These are phyloP conservation scores for Plasmodium gonderi DNA, from an alignment of 169 alveolate genomes.

Conservation along the genomic window DNA sequence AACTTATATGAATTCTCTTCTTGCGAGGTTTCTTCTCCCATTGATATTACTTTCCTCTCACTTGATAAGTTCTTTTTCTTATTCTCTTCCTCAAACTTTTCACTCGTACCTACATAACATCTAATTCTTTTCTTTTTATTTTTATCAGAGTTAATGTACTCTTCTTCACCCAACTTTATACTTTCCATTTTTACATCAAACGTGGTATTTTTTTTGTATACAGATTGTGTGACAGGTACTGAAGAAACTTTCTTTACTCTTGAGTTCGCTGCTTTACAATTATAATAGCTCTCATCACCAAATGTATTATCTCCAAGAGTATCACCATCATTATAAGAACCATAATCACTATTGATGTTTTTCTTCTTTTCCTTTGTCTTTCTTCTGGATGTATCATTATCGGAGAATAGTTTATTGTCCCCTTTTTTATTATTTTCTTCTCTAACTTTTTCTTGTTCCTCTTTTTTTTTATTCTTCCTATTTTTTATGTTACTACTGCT, in stretches of 20 bases:
- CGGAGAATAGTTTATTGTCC: neutral
- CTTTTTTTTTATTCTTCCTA: slow-evolving; percentile 30
- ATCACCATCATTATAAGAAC: neutral
- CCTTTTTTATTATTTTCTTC: neutral
- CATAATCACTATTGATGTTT: neutral
- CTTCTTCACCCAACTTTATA: slow-evolving; percentile 14
- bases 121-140: slow-evolving; percentile 58
- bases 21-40: neutral
- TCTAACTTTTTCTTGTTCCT: slow-evolving; percentile 20
- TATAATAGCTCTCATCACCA: neutral
- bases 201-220: neutral
- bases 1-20: neutral
- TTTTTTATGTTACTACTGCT: neutral
- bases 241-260: neutral
- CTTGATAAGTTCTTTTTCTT: neutral
- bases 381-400: neutral
- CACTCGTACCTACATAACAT: neutral
- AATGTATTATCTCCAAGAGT: neutral
- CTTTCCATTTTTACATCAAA: slow-evolving; percentile 10
- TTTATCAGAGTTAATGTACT: slow-evolving; percentile 21
- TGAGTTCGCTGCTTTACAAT: neutral
- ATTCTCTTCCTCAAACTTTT: slow-evolving; percentile 17
- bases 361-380: slow-evolving; percentile 7
- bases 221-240: neutral
- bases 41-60: neutral